Percentiles rank a stretch among this genome's conserved stretches.
Evolutionary conservation across 306 rosid genomes (phyloP).

Genomic region (apple (Malus domestica)): ASM211411v1 NC_041794.1:28571001-28571500

Average conservation of each 20-base stretch:
- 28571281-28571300: slow-evolving; percentile 51
- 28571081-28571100: too few relatives aligned
- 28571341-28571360: slow-evolving; percentile 41
- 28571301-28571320: slow-evolving; percentile 32
- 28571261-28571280: slow-evolving; percentile 75
- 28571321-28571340: slow-evolving; percentile 36
- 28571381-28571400: slow-evolving; percentile 19
- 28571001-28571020: too few relatives aligned
- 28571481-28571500: slow-evolving; percentile 23
- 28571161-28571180: slow-evolving; percentile 13
- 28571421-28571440: slow-evolving; percentile 25
- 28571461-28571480: slow-evolving; percentile 27
- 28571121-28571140: too few relatives aligned
- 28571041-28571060: too few relatives aligned
- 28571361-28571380: slow-evolving; percentile 45
- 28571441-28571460: slow-evolving; percentile 25
- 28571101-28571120: too few relatives aligned
- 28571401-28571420: slow-evolving; percentile 26
- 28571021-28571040: not conserved
- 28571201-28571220: too few relatives aligned
- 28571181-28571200: slow-evolving; percentile 12
- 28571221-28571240: slow-evolving; percentile 20
- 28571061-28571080: too few relatives aligned
- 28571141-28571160: not conserved
- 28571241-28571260: slow-evolving; percentile 14